Conservation (phyloP, 768 basidiomycete genomes). For the Rhodotorula kratochvilovae region DNA sequence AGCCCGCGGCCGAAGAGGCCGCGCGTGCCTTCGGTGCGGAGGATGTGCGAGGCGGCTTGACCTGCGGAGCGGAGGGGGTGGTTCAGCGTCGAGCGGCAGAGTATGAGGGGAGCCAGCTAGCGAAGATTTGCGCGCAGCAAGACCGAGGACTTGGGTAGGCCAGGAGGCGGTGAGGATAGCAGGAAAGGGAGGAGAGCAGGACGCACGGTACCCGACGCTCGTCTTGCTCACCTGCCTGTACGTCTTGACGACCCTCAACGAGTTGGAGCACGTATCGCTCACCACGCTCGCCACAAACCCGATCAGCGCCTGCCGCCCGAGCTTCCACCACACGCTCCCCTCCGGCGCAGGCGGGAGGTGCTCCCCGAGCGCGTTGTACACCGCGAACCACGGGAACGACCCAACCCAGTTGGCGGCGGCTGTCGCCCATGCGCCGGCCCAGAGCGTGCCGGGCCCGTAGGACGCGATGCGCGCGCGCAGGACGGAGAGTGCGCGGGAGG, state of each 20-base stretch:
- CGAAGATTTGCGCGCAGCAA: too few species aligned
- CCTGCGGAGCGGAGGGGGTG: constrained; percentile 24
- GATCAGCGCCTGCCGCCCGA: constrained; percentile 77
- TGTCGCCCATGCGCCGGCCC: constrained; percentile 41
- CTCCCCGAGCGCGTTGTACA: constrained; percentile 36
- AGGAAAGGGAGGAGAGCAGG: not conserved
- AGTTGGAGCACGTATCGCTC: constrained; percentile 83
- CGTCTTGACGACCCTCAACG: constrained; percentile 86
- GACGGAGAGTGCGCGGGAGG: constrained; percentile 51
- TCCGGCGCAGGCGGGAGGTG: constrained; percentile 50
- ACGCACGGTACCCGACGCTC: constrained; percentile 65
- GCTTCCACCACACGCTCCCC: constrained; percentile 55
- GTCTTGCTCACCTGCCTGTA: constrained; percentile 86
- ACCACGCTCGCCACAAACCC: constrained; percentile 81
- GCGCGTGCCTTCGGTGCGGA: constrained; percentile 66
- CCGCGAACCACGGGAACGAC: constrained; percentile 30
- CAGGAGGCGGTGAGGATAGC: not conserved
- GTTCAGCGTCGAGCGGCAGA: too few species aligned
- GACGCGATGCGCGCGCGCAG: constrained; percentile 60
- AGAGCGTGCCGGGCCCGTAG: constrained; percentile 35
- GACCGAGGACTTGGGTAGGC: too few species aligned
- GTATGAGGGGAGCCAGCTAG: too few species aligned
- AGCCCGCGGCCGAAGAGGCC: constrained; percentile 85
- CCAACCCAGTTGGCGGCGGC: constrained; percentile 84
- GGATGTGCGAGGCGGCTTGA: constrained; percentile 70